A percentile compares a stretch with the other conserved stretches of the same genome.
Conservation (phyloP, 805 yeast genomes). For the Candida tallmaniae region DNA sequence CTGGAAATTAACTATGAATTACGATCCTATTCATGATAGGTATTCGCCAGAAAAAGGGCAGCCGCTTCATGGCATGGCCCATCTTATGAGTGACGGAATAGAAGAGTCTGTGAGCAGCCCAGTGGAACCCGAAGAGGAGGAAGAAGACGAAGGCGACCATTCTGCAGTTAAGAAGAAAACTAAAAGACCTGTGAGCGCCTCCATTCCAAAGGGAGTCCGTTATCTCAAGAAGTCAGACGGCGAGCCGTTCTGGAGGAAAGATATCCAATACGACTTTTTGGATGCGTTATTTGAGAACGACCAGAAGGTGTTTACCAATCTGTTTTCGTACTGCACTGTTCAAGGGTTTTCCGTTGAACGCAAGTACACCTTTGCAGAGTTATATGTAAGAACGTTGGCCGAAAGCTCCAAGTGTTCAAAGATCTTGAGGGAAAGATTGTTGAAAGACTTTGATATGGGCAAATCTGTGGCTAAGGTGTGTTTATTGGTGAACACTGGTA, state of each 20-base stretch:
- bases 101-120: neutral
- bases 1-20: conserved; percentile 34
- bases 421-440: conserved; percentile 71
- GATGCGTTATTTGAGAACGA: conserved; percentile 59
- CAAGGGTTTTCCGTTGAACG: conserved; percentile 33
- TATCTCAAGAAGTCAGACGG: conserved; percentile 88
- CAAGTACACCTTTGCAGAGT: conserved; percentile 72
- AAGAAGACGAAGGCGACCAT: conserved; percentile 12
- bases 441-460: conserved; percentile 58
- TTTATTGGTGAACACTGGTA: conserved; percentile 82
- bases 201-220: conserved; percentile 35
- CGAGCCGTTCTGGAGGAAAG: conserved; percentile 84
- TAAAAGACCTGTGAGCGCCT: conserved; percentile 13
- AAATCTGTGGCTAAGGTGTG: conserved; percentile 77
- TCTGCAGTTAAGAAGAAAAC: conserved; percentile 15
- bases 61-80: neutral
- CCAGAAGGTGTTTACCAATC: conserved; percentile 63
- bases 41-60: conserved; percentile 7
- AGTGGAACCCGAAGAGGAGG: conserved; percentile 11
- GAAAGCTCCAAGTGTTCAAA: conserved; percentile 80
- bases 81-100: conserved; percentile 3
- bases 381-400: conserved; percentile 77
- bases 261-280: conserved; percentile 80
- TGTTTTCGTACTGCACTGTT: conserved; percentile 42
- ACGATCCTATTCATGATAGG: conserved; percentile 43